Conservation (phyloP, 306 rosid species). For the Cicer judaicum region DNA sequence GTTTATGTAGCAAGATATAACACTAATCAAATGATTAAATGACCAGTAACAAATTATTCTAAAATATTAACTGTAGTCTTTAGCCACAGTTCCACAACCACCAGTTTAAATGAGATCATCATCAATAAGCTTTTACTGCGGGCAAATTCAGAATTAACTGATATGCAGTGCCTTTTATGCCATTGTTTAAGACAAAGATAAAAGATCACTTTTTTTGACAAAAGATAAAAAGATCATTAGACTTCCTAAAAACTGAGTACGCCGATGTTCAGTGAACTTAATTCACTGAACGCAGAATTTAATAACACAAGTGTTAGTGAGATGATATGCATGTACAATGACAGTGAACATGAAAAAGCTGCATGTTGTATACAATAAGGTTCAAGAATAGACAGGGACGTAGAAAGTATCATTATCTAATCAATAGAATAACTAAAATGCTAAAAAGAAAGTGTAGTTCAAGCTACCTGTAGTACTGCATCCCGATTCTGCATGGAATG, state of each 20-base stretch:
- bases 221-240: not conserved
- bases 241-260: slow-evolving; percentile 23
- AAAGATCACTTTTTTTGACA: too few species aligned
- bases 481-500: slow-evolving; percentile 47
- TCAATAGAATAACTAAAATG: slow-evolving; percentile 32
- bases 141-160: slow-evolving; percentile 18
- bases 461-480: slow-evolving; percentile 64
- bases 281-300: slow-evolving; percentile 25
- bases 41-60: not conserved
- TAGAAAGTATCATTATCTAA: slow-evolving; percentile 23
- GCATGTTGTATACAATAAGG: slow-evolving; percentile 1
- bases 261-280: slow-evolving; percentile 20
- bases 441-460: slow-evolving; percentile 33
- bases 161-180: slow-evolving; percentile 30
- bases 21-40: not conserved
- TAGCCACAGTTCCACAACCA: slow-evolving; percentile 19
- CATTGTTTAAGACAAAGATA: not conserved
- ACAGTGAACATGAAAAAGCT: not conserved
- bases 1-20: not conserved
- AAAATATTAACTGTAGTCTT: slow-evolving; percentile 2
- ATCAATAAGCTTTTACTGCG: not conserved
- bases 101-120: slow-evolving; percentile 9
- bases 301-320: not conserved
- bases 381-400: slow-evolving; percentile 23
- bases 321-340: slow-evolving; percentile 19